Evolutionary conservation across 768 basidiomycete genomes (phyloP).

Genomic region (Serendipita sp.): DNA sequence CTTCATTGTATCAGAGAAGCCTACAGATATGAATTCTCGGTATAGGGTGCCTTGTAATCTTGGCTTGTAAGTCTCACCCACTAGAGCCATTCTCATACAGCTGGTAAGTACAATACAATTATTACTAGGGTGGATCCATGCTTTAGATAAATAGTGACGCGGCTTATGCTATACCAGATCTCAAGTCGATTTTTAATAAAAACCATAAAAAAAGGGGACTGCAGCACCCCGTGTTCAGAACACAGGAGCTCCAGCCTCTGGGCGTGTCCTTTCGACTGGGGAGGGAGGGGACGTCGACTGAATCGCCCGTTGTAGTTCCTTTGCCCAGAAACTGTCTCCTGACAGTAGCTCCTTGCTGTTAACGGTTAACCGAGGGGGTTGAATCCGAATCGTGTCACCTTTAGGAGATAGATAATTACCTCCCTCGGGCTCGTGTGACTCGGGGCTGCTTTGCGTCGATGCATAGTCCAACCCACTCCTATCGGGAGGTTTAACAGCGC

Average conservation of each 20-base stretch:
- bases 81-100: not conserved
- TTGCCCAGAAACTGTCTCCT: not conserved
- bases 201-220: not conserved
- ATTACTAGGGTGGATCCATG: not conserved
- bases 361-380: not conserved
- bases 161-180: not conserved
- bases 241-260: not conserved
- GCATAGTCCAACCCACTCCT: too few relatives aligned
- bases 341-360: constrained; percentile 3
- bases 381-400: not conserved
- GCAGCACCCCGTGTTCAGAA: not conserved
- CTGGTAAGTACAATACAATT: not conserved
- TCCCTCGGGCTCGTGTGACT: too few relatives aligned
- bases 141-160: not conserved
- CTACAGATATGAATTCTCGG: too few relatives aligned
- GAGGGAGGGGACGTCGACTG: not conserved
- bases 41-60: too few relatives aligned
- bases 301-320: not conserved
- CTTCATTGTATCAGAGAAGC: too few relatives aligned
- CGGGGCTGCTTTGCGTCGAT: too few relatives aligned
- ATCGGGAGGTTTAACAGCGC: too few relatives aligned
- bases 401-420: too few relatives aligned
- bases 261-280: not conserved
- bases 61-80: not conserved
- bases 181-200: not conserved